Base-by-base conservation (phyloP, 352 stramenopile species). In the Thraustotheca clavata region DNA sequence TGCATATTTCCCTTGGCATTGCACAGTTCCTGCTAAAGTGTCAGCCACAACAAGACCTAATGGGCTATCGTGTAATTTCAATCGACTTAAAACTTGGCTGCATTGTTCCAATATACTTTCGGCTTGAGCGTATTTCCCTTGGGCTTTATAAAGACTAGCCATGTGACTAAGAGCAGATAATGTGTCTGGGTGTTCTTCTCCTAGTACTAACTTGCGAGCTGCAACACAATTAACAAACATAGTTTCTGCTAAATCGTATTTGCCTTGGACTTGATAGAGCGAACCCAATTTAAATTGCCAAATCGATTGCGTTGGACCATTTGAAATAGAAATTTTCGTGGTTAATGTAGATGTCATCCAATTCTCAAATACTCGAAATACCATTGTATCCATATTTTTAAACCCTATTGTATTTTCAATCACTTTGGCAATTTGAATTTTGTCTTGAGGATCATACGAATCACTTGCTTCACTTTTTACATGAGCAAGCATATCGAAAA, bases 401-500 rank as follows among this genome's bases (percentile, higher is more conserved):
- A 60, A 60, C 34, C 50, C 50, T 16, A 60, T n/a, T 6, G 27
- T n/a, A 22, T 6, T 22, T 12, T 60, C n/a, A 35, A 60, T 47
- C 20, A 27, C 8, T n/a, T n/a, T 22, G 6, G 9, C 9, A 38
- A 60, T 49, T 6, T 9, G 26, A 16, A 22, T 22, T 12, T n/a
- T 14, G 31, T 60, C 50, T 8, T 6, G 9, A 24, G 29, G n/a
- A 18, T 47, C 14, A 18, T 35, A 43, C 4, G 50, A 8, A 22
- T 24, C 20, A 22, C 18, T 14, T 16, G 20, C 20, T 22, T 49
- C 50, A 38, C 6, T 49, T 22, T 46, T 60, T 16, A 60, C 50
- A 22, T 47, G 27, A 6, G 34, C 50, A 16, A 60, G 33, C 50
- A 60, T 60, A 27, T 60, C 50, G 7, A 60, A 49, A 35, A 60